phyloP scores from a whole-genome alignment of 2,329 filamentous ascomycete genomes.

The Cercospora sp. region DNA sequence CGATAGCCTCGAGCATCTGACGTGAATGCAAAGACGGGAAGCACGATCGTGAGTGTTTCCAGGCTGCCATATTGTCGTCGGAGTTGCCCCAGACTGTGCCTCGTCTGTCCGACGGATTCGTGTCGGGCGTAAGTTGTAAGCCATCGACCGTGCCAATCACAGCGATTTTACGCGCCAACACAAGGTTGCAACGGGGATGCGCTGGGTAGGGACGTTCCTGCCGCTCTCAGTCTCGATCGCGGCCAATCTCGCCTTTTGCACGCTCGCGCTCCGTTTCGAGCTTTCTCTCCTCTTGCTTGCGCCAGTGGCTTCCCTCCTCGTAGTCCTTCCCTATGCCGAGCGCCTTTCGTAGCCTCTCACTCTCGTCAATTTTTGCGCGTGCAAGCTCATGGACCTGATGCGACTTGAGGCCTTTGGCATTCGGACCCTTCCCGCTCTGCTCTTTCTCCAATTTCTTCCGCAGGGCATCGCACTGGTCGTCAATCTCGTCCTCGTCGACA shows the following conservation, averaged over 20 bases:
- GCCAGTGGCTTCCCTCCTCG: conserved; percentile 83
- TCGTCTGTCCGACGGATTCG: no score
- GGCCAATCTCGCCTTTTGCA: conserved; percentile 24
- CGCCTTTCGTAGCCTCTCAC: conserved; percentile 79
- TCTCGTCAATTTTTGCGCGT: conserved; percentile 94
- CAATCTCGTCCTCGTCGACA: conserved; percentile 87
- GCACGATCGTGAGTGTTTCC: no score
- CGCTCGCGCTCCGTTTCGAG: conserved; percentile 30
- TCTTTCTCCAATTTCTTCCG: conserved; percentile 63
- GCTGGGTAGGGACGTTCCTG: no score
- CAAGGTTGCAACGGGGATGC: no score
- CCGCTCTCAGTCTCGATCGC: conserved; percentile 22
- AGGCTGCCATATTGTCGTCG: no score
- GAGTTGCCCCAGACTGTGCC: no score
- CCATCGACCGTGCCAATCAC: no score
- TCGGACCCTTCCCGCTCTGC: conserved; percentile 47
- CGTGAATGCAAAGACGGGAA: no score
- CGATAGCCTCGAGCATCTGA: no score
- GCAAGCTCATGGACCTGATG: conserved; percentile 97
- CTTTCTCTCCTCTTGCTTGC: conserved; percentile 71
- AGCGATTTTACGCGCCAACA: no score
- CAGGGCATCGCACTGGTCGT: conserved; percentile 67
- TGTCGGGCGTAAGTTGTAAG: no score
- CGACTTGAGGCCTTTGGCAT: conserved; percentile 68
- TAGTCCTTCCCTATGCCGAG: conserved; percentile 85